Base-by-base conservation (phyloP, 495 filamentous ascomycete genomes). In the Neurospora sp. region DNA sequence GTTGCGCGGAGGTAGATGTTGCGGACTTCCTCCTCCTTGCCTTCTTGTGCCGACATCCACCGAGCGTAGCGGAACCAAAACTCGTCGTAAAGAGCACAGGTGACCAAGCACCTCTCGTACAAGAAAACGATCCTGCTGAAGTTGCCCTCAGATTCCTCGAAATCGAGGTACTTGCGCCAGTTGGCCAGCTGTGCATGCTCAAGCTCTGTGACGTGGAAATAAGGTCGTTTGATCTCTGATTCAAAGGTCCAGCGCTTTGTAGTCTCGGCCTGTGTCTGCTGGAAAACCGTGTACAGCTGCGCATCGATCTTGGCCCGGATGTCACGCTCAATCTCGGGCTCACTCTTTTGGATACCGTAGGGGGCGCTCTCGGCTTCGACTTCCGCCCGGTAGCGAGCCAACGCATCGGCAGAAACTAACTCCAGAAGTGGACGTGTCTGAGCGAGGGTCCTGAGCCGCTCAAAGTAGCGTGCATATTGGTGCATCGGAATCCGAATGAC, bases 41-140 rank as follows among this genome's bases (percentile, higher is more conserved):
- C 88, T 0, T 87, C 77, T 77, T 97, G 93, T 4, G 89, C 90
- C 75, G 86, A 86, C 94, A 99, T 98, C 96, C 96, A 99, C 19
- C 96, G 87, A n/a, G 92, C 94, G 83, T 97, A 99, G 2, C 96
- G 90, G 72, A 96, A 88, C 96, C 96, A 99, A 82, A 99, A 97
- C 78, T 98, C 94, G 69, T 98, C 94, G 75, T 98, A 97, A 77
- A 96, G 90, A 45, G 96, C 96, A 76, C 92, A 94, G 17, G 94
- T 94, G 17, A 97, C 93, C 38, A 99, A 82, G 76, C 93, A 97
- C 39, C 96, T 90, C 82, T 99, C 96, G 79, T 98, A 98, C 24
- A 99, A 84, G 79, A 95, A 96, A 31, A 90, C 87, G 39, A 87
- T 92, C 37, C 96, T 87, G 9, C 83, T 77, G 74, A 91, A 96